phyloP scores from a whole-genome alignment of 2,329 filamentous ascomycete species.

The Neurospora sp. region DNA sequence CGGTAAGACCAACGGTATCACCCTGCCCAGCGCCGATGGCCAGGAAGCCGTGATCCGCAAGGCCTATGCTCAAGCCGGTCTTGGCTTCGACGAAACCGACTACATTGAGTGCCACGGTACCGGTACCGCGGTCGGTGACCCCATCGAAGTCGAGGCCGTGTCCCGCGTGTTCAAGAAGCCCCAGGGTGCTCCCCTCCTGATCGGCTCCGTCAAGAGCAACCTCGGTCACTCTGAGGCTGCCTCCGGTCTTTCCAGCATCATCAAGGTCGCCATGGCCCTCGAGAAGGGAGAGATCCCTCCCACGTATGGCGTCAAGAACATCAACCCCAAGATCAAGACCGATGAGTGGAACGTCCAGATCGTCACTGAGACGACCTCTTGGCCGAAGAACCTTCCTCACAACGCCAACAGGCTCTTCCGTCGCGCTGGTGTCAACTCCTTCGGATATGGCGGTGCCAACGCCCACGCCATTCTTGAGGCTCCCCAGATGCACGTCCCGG shows the following conservation, averaged over 20 bases:
- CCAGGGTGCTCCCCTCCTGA: slow-evolving; percentile 17
- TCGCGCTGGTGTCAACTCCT: slow-evolving; percentile 17
- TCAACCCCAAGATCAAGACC: slow-evolving; percentile 18
- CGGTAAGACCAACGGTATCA: slow-evolving; percentile 20
- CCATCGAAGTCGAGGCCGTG: slow-evolving; percentile 30
- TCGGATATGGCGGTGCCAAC: slow-evolving; percentile 24
- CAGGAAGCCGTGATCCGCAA: slow-evolving; percentile 6
- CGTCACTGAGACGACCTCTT: slow-evolving; percentile 2
- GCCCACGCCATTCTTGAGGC: slow-evolving; percentile 16
- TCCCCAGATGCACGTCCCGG: neutral
- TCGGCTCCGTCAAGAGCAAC: slow-evolving; percentile 20
- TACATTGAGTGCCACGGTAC: slow-evolving; percentile 26
- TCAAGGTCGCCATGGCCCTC: slow-evolving; percentile 23
- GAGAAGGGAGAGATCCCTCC: slow-evolving; percentile 22
- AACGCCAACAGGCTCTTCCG: neutral
- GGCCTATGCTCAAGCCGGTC: neutral
- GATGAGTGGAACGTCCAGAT: slow-evolving; percentile 18
- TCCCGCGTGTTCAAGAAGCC: slow-evolving; percentile 17
- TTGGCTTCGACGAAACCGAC: slow-evolving; percentile 2
- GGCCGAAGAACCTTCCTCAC: slow-evolving; percentile 1
- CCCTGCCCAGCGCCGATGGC: slow-evolving; percentile 16
- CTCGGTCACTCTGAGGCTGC: slow-evolving; percentile 18
- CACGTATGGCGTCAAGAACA: slow-evolving; percentile 19
- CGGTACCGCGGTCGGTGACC: slow-evolving; percentile 32
- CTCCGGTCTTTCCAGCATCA: slow-evolving; percentile 19